phyloP scores from a whole-genome alignment of 768 basidiomycete species.

The Asterophora parasitica region DNA sequence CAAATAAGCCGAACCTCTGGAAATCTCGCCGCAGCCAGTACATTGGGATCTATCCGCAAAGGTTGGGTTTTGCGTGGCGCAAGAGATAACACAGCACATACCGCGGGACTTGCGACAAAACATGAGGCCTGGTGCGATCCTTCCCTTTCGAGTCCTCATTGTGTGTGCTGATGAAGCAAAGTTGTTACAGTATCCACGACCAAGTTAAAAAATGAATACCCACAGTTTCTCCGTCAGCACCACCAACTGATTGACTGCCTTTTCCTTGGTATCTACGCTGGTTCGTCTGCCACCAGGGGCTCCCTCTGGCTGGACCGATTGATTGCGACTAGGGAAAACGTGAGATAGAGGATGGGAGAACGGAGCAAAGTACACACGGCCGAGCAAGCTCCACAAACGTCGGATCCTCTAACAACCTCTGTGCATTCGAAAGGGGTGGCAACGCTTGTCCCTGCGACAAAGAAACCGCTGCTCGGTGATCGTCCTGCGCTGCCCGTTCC shows the following conservation, averaged over 20 bases:
- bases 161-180: not conserved
- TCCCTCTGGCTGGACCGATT: not conserved
- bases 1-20: conserved; percentile 6
- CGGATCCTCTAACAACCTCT: conserved; percentile 14
- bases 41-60: conserved; percentile 9
- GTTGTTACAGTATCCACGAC: not conserved
- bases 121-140: not conserved
- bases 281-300: not conserved
- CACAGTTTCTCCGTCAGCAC: not conserved
- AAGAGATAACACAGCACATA: not conserved
- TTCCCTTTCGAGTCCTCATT: not conserved
- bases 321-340: not conserved
- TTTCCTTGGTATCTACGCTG: not conserved
- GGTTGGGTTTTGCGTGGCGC: no score
- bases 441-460: conserved; percentile 7
- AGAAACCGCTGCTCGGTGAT: conserved; percentile 14
- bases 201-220: not conserved
- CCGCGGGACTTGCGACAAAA: not conserved
- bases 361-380: conserved; percentile 3
- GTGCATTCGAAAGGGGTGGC: conserved; percentile 14
- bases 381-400: conserved; percentile 3
- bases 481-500: conserved; percentile 18
- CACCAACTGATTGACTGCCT: not conserved
- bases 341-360: not conserved
- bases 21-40: conserved; percentile 13